Conservation (phyloP, 1,139 yeast genomes). For the Kurtzmaniella quercitrusa region DNA sequence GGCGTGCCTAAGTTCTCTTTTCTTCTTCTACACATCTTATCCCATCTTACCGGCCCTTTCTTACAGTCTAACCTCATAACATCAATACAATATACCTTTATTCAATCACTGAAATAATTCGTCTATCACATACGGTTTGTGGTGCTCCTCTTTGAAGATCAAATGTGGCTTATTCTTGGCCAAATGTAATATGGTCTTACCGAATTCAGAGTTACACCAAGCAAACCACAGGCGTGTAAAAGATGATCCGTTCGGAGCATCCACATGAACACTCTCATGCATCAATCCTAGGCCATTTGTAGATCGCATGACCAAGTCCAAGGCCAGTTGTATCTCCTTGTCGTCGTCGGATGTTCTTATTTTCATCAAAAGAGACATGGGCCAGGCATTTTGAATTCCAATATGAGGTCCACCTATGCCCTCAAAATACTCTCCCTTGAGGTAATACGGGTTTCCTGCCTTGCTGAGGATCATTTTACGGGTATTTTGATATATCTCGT, state of each 20-base stretch:
- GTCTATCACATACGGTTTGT: constrained; percentile 27
- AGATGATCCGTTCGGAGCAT: constrained; percentile 39
- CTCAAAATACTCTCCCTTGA: constrained; percentile 56
- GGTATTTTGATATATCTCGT: constrained; percentile 70
- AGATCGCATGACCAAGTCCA: constrained; percentile 50
- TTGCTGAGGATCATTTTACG: constrained; percentile 69
- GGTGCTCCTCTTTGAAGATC: constrained; percentile 48
- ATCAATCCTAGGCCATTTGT: constrained; percentile 77
- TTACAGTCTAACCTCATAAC: too few relatives aligned
- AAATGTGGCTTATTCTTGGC: constrained; percentile 73
- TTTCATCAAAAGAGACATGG: constrained; percentile 72
- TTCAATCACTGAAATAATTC: constrained; percentile 12
- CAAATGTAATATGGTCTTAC: constrained; percentile 72
- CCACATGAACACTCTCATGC: constrained; percentile 79
- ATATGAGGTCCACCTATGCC: constrained; percentile 93
- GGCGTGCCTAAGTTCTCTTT: too few relatives aligned
- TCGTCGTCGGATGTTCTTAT: constrained; percentile 76
- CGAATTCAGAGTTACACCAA: constrained; percentile 92
- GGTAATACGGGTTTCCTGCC: constrained; percentile 73
- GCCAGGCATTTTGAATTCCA: constrained; percentile 83
- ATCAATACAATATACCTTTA: too few relatives aligned
- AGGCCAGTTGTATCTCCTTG: constrained; percentile 51
- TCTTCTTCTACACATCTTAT: too few relatives aligned
- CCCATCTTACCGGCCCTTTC: too few relatives aligned
- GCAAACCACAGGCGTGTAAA: constrained; percentile 87